These are phyloP conservation scores for Talaromyces sp. DNA, from an alignment of 2,329 filamentous ascomycete genomes.

Conservation along the genomic window DNA sequence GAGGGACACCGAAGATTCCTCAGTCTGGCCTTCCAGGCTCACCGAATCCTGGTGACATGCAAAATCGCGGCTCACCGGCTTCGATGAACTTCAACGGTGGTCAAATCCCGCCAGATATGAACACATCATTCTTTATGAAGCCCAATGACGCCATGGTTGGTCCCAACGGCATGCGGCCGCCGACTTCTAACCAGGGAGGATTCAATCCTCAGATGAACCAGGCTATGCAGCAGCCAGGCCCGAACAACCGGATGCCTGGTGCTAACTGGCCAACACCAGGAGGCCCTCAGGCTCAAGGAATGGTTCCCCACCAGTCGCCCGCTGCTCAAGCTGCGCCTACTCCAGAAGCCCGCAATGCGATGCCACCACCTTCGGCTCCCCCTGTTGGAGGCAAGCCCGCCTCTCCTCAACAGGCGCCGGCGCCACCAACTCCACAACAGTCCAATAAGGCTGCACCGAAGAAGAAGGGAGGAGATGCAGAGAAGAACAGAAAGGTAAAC, in stretches of 20 bases:
- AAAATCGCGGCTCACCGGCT: slow-evolving; percentile 54
- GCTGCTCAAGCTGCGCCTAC: slow-evolving; percentile 46
- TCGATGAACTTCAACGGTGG: slow-evolving; percentile 52
- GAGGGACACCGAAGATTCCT: slow-evolving; percentile 55
- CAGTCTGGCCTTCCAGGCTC: slow-evolving; percentile 52
- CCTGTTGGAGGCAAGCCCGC: slow-evolving; percentile 32
- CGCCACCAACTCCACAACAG: slow-evolving; percentile 58
- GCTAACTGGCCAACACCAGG: slow-evolving; percentile 34
- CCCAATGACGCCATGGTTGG: slow-evolving; percentile 33
- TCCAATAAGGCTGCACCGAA: slow-evolving; percentile 53
- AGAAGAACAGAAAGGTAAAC: slow-evolving; percentile 49
- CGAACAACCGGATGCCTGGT: slow-evolving; percentile 33
- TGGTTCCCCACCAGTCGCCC: slow-evolving; percentile 43
- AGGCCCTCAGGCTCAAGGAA: slow-evolving; percentile 35
- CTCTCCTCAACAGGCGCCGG: slow-evolving; percentile 42
- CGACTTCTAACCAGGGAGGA: slow-evolving; percentile 48
- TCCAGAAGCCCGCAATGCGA: slow-evolving; percentile 51
- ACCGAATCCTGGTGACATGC: slow-evolving; percentile 54
- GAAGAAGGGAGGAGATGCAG: slow-evolving; percentile 49
- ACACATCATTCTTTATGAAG: slow-evolving; percentile 38
- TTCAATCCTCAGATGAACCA: slow-evolving; percentile 27
- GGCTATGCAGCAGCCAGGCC: slow-evolving; percentile 9
- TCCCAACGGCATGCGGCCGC: slow-evolving; percentile 50
- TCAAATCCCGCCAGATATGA: slow-evolving; percentile 46
- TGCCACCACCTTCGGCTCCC: slow-evolving; percentile 45